Base-by-base conservation (phyloP, 2,329 filamentous ascomycete species). In the Claviceps africana region DNA sequence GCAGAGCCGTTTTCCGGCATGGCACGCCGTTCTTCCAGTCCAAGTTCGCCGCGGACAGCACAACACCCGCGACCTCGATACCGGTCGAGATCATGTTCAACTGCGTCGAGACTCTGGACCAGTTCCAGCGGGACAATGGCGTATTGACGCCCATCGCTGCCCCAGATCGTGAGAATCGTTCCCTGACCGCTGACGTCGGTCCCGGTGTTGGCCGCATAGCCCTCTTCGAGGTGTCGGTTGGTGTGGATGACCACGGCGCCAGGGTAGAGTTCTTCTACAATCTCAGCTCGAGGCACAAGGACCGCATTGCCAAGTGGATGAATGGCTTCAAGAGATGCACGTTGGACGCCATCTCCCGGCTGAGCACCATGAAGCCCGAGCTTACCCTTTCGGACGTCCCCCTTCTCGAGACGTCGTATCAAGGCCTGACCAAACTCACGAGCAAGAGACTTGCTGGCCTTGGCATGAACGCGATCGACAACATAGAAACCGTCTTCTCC, bases 81-180 rank as follows among this genome's bases (percentile, higher is more conserved):
- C 76, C 77, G 0, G 71, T 81, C 47, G 79, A 83, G 60, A 67
- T 83, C 39, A 69, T 80, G 35, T 81, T 83, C 61, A 81, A 72
- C 52, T 79, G 77, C 56, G 66, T 72, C 1, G 76, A 77, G 3
- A 70, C 71, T 0, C 63, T 72, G 17, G 71, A 76, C 48, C 70
- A 73, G n/a, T 60, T 77, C 0, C 72, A 75, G 49, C 67, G 67
- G 1, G 65, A 69, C 10, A 71, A 74, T 44, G 70, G 73, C 1
- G 63, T 82, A 1, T 68, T 82, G 9, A 68, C 75, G 53, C 72
- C 75, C 33, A 59, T 75, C 0, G 55, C 66, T 2, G 61, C 71
- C 0, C 70, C 73, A 0, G 71, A 69, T 0, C 65, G 65, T 31
- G 64, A 65, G 0, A 57, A 70, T 2, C 63, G 59, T 8, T 70